Conservation (phyloP, 352 stramenopile genomes). For the Phytophthora aleatoria region DNA sequence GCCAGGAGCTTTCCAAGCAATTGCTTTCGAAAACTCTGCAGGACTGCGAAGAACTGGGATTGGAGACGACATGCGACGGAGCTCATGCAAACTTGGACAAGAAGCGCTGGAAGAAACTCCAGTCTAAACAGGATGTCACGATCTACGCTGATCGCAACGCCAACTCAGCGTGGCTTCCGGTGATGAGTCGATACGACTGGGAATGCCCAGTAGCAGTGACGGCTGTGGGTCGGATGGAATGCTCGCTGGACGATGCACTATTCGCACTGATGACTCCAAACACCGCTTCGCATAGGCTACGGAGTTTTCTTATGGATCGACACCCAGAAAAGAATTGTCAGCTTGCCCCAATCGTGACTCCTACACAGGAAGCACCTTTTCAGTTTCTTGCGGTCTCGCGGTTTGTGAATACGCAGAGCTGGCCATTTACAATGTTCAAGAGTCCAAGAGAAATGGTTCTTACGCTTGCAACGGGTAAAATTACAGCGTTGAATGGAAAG, state of each 20-base stretch:
- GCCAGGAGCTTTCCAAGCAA: conserved; percentile 19
- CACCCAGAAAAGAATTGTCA: conserved; percentile 28
- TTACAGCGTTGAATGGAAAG: conserved; percentile 15
- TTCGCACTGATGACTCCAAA: conserved; percentile 27
- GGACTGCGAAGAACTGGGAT: conserved; percentile 24
- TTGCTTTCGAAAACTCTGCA: conserved; percentile 26
- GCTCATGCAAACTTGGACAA: conserved; percentile 21
- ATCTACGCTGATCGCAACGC: conserved; percentile 29
- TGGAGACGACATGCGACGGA: conserved; percentile 11
- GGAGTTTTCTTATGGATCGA: conserved; percentile 33
- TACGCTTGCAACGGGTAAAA: conserved; percentile 17
- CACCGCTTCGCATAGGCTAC: conserved; percentile 16
- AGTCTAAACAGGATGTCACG: conserved; percentile 29
- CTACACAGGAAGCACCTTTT: conserved; percentile 19
- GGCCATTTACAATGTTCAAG: conserved; percentile 34
- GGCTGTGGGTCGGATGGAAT: conserved; percentile 25
- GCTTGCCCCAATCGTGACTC: conserved; percentile 18
- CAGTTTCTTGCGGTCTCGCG: conserved; percentile 23
- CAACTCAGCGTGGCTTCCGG: conserved; percentile 26
- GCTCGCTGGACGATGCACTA: conserved; percentile 32
- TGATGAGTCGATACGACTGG: conserved; percentile 29
- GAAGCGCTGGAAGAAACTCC: conserved; percentile 35
- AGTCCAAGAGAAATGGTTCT: conserved; percentile 29
- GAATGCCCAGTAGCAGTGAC: conserved; percentile 27
- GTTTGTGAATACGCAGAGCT: conserved; percentile 30